Percentiles rank a stretch among this genome's conserved stretches.
Conservation (phyloP, 169 alveolate species). For the Eimeria necatrix region DNA sequence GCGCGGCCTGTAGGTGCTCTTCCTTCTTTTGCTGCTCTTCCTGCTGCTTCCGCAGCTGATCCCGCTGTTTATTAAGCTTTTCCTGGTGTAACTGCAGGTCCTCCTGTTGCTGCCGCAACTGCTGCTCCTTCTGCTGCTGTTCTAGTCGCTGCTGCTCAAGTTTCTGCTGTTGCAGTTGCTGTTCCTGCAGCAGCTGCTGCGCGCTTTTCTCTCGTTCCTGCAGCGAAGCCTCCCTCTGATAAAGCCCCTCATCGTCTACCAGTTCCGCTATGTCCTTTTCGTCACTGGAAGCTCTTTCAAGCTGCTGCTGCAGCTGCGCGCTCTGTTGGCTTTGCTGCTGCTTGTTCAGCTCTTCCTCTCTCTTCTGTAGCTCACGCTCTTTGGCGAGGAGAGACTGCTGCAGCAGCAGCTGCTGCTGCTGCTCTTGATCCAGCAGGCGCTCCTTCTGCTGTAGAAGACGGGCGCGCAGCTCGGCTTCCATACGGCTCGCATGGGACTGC, state of each 20-base stretch:
- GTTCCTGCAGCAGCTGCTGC: constrained; percentile 21
- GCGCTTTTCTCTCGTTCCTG: constrained; percentile 17
- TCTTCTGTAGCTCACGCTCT: constrained; percentile 65
- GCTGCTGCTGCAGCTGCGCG: constrained; percentile 62
- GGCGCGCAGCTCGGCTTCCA: constrained; percentile 42
- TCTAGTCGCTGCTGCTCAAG: constrained; percentile 2
- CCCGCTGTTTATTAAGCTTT: constrained; percentile 45
- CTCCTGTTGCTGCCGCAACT: constrained; percentile 14
- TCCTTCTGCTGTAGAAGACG: constrained; percentile 70
- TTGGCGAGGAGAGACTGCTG: constrained; percentile 40
- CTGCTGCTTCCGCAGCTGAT: constrained; percentile 42
- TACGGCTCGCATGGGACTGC: constrained; percentile 58
- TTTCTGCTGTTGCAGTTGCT: constrained; percentile 34
- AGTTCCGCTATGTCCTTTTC: constrained; percentile 48
- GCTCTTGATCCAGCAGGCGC: constrained; percentile 69
- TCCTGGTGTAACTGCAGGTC: constrained; percentile 45
- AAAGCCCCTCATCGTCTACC: constrained; percentile 42
- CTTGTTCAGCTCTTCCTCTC: constrained; percentile 18
- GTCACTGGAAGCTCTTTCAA: constrained; percentile 20
- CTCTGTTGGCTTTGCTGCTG: not conserved
- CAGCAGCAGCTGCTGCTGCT: constrained; percentile 63
- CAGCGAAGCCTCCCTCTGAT: not conserved
- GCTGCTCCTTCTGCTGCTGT: constrained; percentile 30
- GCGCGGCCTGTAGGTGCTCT: constrained; percentile 11
- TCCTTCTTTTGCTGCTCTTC: constrained; percentile 54